phyloP scores from a whole-genome alignment of 2,329 filamentous ascomycete species.

The Trichoderma guizhouense region DNA sequence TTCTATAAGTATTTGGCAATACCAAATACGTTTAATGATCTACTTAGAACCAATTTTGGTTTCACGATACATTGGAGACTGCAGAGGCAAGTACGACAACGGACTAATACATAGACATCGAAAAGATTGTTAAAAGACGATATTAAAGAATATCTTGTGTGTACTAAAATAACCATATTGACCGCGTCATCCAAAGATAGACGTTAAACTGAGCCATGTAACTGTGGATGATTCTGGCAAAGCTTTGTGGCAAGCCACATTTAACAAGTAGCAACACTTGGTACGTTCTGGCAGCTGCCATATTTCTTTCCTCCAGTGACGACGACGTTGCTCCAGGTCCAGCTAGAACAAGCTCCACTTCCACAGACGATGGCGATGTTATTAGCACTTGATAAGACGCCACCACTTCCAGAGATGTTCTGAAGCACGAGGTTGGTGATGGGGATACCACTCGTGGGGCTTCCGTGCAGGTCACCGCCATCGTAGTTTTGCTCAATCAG shows the following conservation, averaged over 20 bases:
- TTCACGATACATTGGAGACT: too few relatives aligned
- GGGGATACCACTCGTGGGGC: constrained; percentile 44
- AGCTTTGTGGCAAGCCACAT: neutral
- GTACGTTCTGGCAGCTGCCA: constrained; percentile 30
- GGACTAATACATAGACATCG: too few relatives aligned
- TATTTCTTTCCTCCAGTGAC: constrained; percentile 50
- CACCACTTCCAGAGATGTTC: constrained; percentile 39
- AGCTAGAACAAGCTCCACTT: constrained; percentile 41
- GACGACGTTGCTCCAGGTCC: constrained; percentile 49
- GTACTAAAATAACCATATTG: neutral
- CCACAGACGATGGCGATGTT: constrained; percentile 55
- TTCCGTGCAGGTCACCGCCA: constrained; percentile 43
- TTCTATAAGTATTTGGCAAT: too few relatives aligned
- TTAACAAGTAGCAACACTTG: constrained; percentile 18
- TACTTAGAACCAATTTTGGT: too few relatives aligned
- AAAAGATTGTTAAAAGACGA: too few relatives aligned
- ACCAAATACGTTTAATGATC: too few relatives aligned
- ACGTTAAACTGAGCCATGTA: neutral
- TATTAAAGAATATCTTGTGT: neutral
- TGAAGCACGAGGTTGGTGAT: constrained; percentile 46
- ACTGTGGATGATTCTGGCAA: neutral
- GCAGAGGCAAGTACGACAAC: too few relatives aligned
- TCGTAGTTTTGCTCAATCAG: constrained; percentile 45
- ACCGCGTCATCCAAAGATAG: neutral
- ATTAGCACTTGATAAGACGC: constrained; percentile 36